A percentile compares a stretch with the other conserved stretches of the same genome.
phyloP scores from a whole-genome alignment of 1,139 yeast species.

The Protomyces macrosporus region DNA sequence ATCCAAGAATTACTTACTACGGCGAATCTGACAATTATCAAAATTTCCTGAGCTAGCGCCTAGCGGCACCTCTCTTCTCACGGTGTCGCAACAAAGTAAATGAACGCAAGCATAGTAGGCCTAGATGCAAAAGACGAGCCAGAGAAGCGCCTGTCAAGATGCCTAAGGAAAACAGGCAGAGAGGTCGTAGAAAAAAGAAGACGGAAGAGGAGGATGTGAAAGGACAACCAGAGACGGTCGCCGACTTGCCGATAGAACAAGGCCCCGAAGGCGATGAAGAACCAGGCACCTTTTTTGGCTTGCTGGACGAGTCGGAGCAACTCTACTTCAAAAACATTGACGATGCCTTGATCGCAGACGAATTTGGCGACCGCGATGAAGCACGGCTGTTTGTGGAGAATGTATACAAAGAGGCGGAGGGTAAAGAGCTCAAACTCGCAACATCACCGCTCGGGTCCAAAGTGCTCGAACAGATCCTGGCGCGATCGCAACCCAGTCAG shows the following conservation, averaged over 20 bases:
- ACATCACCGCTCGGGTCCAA: constrained; percentile 94
- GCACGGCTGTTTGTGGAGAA: constrained; percentile 26
- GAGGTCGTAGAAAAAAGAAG: constrained; percentile 25
- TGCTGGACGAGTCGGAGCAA: constrained; percentile 27
- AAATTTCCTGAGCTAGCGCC: too few relatives aligned
- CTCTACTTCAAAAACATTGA: constrained; percentile 28
- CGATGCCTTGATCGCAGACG: constrained; percentile 25
- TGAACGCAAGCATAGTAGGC: neutral
- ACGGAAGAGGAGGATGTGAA: neutral
- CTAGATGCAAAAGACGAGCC: neutral
- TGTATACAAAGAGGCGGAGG: constrained; percentile 55
- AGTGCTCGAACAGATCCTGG: constrained; percentile 77
- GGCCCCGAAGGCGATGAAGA: neutral
- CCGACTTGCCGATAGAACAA: neutral
- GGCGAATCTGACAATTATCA: too few relatives aligned
- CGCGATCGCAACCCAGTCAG: constrained; percentile 60
- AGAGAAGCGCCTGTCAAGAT: neutral
- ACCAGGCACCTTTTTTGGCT: constrained; percentile 22
- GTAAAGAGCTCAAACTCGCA: constrained; percentile 85
- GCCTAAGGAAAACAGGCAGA: constrained; percentile 23
- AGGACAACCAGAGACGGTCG: neutral
- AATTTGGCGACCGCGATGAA: constrained; percentile 21
- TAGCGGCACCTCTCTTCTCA: neutral
- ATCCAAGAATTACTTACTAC: too few relatives aligned
- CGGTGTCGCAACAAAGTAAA: neutral